Base-by-base conservation (phyloP, 192 early-diverging fungal genomes). In the Dissophora globulifera region DNA sequence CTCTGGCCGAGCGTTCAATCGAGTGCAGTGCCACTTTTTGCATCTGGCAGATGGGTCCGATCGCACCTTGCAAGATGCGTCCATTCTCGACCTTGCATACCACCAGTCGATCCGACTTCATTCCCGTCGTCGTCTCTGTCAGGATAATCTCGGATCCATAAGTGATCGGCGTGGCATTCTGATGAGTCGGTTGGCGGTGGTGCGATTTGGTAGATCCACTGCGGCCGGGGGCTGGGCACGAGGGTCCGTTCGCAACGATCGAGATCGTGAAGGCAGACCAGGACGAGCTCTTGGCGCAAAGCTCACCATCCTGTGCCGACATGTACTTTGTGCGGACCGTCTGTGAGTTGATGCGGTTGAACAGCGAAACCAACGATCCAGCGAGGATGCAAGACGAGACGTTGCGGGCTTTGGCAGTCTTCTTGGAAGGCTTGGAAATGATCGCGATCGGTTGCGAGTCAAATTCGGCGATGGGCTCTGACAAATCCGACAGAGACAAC, bases 361-460 rank as follows among this genome's bases (percentile, higher is more conserved):
- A 97, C 30, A 97, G 83, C 20, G 93, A 90, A 8, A 97, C 86
- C 7, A 86, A 72, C 23, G 90, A 88, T 8, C 92, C 92, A 31
- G 88, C 87, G 31, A 87, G 84, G 55, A 97, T 91, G 62, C 93
- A 92, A 1, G 86, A 85, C 4, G 89, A 91, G 32, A 86, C 83
- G 70, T 94, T 92, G 58, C 90, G 85, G 9, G 91, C 89, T 81
- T 93, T 94, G 49, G 92, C 90, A 1, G 92, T 93, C 82, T 95
- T 96, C 68, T 94, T 95, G 38, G 91, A 93, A 10, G 96, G 95
- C 81, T 97, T 97, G 40, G 94, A 95, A 32, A 97, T 95, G 53
- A 96, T 93, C 11, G 87, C 78, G 50, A 97, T 89, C 12, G 93
- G 88, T 13, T 81, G 76, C 0, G 93, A 92, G 56, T 91, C 86